Evolutionary conservation across 257 asterid genomes (phyloP).

Genomic region (Scutellaria galericulata): DNA sequence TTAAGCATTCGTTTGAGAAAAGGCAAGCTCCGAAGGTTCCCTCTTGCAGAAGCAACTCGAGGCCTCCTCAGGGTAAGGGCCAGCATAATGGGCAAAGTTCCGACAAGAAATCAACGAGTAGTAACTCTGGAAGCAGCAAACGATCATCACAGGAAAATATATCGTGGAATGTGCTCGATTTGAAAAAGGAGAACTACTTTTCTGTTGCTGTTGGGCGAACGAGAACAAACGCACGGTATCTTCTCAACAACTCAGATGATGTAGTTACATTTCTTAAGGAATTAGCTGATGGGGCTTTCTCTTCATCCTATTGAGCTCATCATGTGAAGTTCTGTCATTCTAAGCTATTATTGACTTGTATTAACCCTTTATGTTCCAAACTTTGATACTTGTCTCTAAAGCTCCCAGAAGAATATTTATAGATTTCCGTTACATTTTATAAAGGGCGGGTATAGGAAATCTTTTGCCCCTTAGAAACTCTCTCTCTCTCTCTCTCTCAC

Average conservation of each 20-base stretch:
- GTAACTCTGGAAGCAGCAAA: constrained; percentile 24
- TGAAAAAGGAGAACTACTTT: constrained; percentile 91
- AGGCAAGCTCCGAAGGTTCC: constrained; percentile 30
- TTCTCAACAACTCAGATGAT: constrained; percentile 64
- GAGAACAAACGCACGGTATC: constrained; percentile 83
- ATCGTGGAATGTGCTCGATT: constrained; percentile 60
- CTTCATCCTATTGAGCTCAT: constrained; percentile 27
- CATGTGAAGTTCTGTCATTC: constrained; percentile 10
- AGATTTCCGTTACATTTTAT: background rate
- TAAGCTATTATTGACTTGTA: background rate
- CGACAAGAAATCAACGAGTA: constrained; percentile 24
- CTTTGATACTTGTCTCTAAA: background rate
- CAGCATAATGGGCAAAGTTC: constrained; percentile 3
- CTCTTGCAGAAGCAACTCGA: constrained; percentile 9
- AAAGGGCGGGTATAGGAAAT: too few relatives aligned
- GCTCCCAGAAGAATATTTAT: background rate
- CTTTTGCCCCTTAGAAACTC: background rate
- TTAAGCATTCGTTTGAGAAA: constrained; percentile 6
- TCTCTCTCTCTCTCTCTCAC: background rate
- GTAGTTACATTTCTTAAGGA: constrained; percentile 69
- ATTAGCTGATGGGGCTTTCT: constrained; percentile 48
- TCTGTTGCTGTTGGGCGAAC: constrained; percentile 89
- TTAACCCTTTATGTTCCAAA: background rate
- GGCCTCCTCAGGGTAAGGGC: constrained; percentile 25
- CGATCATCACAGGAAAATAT: constrained; percentile 23